These are phyloP conservation scores for Parasitella parasitica DNA, from an alignment of 371 early-diverging fungal species.

Conservation along the genomic window DNA sequence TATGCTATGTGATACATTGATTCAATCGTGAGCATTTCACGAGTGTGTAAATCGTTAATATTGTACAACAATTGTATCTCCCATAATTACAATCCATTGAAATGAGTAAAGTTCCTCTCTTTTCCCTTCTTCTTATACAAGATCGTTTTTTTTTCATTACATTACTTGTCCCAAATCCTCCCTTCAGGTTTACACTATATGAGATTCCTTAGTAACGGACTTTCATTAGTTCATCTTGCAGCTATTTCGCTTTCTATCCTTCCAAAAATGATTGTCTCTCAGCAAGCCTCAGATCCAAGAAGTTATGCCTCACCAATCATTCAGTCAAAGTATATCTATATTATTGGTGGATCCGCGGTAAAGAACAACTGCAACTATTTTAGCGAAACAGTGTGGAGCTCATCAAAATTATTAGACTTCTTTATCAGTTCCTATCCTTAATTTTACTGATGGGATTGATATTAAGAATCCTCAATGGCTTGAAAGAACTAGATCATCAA, in stretches of 20 bases:
- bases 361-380: background rate
- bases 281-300: slow-evolving; percentile 8
- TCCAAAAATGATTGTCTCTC: slow-evolving; percentile 1
- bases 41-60: slow-evolving; percentile 5
- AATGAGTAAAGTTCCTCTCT: background rate
- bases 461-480: slow-evolving; percentile 24
- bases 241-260: background rate
- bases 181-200: slow-evolving; percentile 11
- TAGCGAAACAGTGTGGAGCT: no score
- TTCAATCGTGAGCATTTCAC: slow-evolving; percentile 27
- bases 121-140: slow-evolving; percentile 1
- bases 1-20: background rate
- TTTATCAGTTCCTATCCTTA: slow-evolving; percentile 28
- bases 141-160: slow-evolving; percentile 1
- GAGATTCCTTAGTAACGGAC: slow-evolving; percentile 4
- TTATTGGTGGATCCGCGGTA: slow-evolving; percentile 33
- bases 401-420: slow-evolving; percentile 11
- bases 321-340: slow-evolving; percentile 10
- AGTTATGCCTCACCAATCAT: slow-evolving; percentile 12
- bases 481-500: background rate
- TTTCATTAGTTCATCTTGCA: slow-evolving; percentile 9
- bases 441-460: slow-evolving; percentile 26
- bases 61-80: slow-evolving; percentile 14
- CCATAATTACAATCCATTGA: background rate
- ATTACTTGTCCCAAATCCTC: background rate